These are phyloP conservation scores for Aspergillus heteromorphus DNA, from an alignment of 495 filamentous ascomycete genomes.

Conservation along the genomic window DNA sequence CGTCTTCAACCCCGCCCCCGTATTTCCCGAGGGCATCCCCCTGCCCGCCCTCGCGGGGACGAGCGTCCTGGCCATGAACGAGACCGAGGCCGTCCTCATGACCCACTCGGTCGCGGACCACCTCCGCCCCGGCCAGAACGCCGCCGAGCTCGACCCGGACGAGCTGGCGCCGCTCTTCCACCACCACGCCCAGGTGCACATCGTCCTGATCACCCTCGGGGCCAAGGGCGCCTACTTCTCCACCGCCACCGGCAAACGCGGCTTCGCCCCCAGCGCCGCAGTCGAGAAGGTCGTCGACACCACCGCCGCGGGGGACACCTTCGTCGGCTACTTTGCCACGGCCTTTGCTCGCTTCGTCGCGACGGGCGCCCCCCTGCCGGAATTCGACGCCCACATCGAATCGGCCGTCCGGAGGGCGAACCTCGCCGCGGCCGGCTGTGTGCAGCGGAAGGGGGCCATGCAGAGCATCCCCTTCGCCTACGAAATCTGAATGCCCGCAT, in stretches of 20 bases:
- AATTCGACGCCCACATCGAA: slow-evolving; percentile 48
- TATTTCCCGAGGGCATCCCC: slow-evolving; percentile 58
- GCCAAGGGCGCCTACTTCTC: slow-evolving; percentile 52
- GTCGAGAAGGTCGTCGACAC: slow-evolving; percentile 78
- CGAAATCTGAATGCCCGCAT: slow-evolving; percentile 53
- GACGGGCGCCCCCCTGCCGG: slow-evolving; percentile 41
- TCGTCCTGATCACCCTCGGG: slow-evolving; percentile 79
- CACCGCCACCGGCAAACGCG: not conserved
- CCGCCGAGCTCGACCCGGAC: slow-evolving; percentile 45
- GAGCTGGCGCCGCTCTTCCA: slow-evolving; percentile 57
- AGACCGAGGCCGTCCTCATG: slow-evolving; percentile 79
- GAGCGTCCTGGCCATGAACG: slow-evolving; percentile 82
- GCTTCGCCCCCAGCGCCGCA: slow-evolving; percentile 44
- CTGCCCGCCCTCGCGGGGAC: slow-evolving; percentile 60
- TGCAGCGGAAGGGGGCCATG: slow-evolving; percentile 77
- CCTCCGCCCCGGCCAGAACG: slow-evolving; percentile 27
- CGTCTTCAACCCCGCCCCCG: slow-evolving; percentile 82
- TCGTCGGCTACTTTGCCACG: slow-evolving; percentile 54
- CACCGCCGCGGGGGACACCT: slow-evolving; percentile 92
- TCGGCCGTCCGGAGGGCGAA: slow-evolving; percentile 64
- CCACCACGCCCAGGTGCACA: slow-evolving; percentile 55
- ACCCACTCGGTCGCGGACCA: slow-evolving; percentile 38
- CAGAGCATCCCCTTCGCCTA: slow-evolving; percentile 82
- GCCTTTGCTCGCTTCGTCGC: slow-evolving; percentile 60
- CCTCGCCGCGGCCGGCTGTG: slow-evolving; percentile 66